Evolutionary conservation across 1,139 yeast species (phyloP).

Genomic region (Suhomyces yuchorum): DNA sequence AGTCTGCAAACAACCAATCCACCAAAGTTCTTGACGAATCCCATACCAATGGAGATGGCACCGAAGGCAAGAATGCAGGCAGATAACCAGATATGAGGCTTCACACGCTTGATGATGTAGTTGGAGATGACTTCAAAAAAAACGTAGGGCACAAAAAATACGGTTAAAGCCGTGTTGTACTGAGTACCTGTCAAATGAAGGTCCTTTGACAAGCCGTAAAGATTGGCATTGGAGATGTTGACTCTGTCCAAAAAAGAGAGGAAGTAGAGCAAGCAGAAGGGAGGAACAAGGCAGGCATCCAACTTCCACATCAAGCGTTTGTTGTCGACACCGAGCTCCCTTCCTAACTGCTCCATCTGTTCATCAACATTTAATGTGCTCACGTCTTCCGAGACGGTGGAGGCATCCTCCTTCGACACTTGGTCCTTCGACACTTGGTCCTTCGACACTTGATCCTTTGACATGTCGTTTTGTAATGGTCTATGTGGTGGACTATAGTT

Average conservation of each 20-base stretch:
- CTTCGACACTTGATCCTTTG: not conserved
- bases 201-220: conserved; percentile 61
- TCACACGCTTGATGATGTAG: conserved; percentile 56
- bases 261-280: conserved; percentile 68
- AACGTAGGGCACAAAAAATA: conserved; percentile 73
- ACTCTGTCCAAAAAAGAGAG: conserved; percentile 73
- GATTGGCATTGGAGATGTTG: conserved; percentile 72
- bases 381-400: conserved; percentile 2
- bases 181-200: conserved; percentile 57
- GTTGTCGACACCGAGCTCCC: conserved; percentile 40
- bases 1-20: conserved; percentile 63
- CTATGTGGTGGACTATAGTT: not conserved
- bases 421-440: not conserved
- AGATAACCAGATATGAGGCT: conserved; percentile 68
- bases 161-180: conserved; percentile 63
- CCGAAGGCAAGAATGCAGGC: conserved; percentile 62
- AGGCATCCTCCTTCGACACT: conserved; percentile 7
- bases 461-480: too few relatives aligned
- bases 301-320: conserved; percentile 59
- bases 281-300: conserved; percentile 67
- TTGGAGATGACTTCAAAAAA: conserved; percentile 70
- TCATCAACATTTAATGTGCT: conserved; percentile 15
- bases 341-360: conserved; percentile 32
- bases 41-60: conserved; percentile 63
- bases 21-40: conserved; percentile 60